These are phyloP conservation scores for Nissolia schottii DNA, from an alignment of 306 rosid genomes.

Conservation along the genomic window DNA sequence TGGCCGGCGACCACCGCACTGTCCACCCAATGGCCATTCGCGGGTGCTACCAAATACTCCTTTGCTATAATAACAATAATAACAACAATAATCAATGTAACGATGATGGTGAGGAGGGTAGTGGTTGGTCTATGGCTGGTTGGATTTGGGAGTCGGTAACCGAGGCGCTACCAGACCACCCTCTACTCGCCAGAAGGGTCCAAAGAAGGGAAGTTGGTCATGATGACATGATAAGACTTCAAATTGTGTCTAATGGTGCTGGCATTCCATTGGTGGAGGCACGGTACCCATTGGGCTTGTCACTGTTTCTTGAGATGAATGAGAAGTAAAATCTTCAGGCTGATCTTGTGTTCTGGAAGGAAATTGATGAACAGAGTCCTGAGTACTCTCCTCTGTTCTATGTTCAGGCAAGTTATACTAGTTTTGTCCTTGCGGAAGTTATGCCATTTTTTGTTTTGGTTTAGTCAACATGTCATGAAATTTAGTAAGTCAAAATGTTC, in stretches of 20 bases:
- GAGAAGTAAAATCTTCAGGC: constrained; percentile 23
- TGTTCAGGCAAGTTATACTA: constrained; percentile 36
- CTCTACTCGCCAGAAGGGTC: constrained; percentile 33
- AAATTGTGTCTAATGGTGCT: constrained; percentile 37
- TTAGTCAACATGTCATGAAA: too few relatives aligned
- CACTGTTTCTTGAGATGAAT: constrained; percentile 28
- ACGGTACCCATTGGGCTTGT: constrained; percentile 8
- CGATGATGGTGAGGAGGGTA: not conserved
- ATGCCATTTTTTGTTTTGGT: too few relatives aligned
- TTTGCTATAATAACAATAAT: constrained; percentile 32
- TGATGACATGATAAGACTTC: not conserved
- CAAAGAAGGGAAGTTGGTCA: not conserved
- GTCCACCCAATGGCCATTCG: not conserved
- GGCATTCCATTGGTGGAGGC: constrained; percentile 39
- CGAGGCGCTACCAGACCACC: constrained; percentile 28
- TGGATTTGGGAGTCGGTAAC: constrained; percentile 41
- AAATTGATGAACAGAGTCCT: constrained; percentile 32
- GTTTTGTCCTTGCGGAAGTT: not conserved
- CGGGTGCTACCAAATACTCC: constrained; percentile 31
- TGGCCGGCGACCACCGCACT: not conserved
- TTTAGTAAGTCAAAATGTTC: too few relatives aligned
- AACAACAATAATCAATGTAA: too few relatives aligned
- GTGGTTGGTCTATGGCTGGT: constrained; percentile 35
- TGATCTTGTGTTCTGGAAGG: constrained; percentile 51
- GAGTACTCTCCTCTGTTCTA: constrained; percentile 43